Percentiles rank a stretch among this genome's conserved stretches.
phyloP scores from a whole-genome alignment of 805 yeast genomes.

The Yamadazyma olivae region DNA sequence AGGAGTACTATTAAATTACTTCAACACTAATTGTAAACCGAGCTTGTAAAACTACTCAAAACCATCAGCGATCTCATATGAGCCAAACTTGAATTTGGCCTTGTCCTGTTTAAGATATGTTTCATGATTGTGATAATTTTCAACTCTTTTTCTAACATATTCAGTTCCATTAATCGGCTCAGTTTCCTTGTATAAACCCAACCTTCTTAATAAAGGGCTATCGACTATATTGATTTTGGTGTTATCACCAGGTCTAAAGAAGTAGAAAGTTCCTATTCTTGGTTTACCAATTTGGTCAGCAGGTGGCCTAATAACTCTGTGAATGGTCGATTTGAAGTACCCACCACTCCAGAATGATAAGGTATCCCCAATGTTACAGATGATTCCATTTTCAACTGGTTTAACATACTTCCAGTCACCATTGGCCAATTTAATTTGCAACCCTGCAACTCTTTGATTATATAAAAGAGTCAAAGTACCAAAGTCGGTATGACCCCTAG shows the following conservation, averaged over 20 bases:
- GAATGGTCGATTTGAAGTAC: slow-evolving; percentile 31
- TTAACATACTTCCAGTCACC: slow-evolving; percentile 35
- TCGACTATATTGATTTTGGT: slow-evolving; percentile 26
- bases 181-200: slow-evolving; percentile 24
- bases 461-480: slow-evolving; percentile 32
- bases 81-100: slow-evolving; percentile 25
- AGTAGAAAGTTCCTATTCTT: slow-evolving; percentile 33
- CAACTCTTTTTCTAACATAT: slow-evolving; percentile 26
- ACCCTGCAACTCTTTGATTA: slow-evolving; percentile 34
- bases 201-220: slow-evolving; percentile 27
- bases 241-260: slow-evolving; percentile 31
- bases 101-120: slow-evolving; percentile 21
- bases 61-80: slow-evolving; percentile 26
- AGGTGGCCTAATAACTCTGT: slow-evolving; percentile 34
- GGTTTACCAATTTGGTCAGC: slow-evolving; percentile 27
- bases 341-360: slow-evolving; percentile 35
- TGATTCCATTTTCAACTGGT: slow-evolving; percentile 29
- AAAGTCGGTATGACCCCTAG: slow-evolving; percentile 35
- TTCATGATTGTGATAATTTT: slow-evolving; percentile 22
- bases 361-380: slow-evolving; percentile 35
- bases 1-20: too few relatives aligned
- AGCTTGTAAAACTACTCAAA: too few relatives aligned
- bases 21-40: too few relatives aligned
- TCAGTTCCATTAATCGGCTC: slow-evolving; percentile 26
- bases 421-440: slow-evolving; percentile 25